These are phyloP conservation scores for Amanita muscaria DNA, from an alignment of 768 basidiomycete species.

Conservation along the genomic window DNA sequence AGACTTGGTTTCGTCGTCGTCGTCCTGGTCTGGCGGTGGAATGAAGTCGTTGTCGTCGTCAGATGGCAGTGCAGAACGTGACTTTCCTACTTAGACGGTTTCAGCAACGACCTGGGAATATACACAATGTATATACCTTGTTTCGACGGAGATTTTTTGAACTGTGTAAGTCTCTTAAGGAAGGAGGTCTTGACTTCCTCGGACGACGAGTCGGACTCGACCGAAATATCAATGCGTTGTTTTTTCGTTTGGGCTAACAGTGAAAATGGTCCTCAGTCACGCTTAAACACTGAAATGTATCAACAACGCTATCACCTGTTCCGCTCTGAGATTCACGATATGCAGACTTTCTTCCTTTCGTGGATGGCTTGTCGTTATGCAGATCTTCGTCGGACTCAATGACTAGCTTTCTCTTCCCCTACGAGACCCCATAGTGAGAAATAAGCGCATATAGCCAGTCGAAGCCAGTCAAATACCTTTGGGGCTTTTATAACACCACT, in stretches of 20 bases:
- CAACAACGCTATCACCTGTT: not conserved
- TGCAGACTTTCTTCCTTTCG: not conserved
- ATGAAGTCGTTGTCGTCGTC: conserved; percentile 74
- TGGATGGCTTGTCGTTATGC: conserved; percentile 17
- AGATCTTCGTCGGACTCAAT: conserved; percentile 60
- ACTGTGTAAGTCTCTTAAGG: conserved; percentile 50
- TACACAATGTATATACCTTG: conserved; percentile 28
- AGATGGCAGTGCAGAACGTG: conserved; percentile 27
- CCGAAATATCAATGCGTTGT: conserved; percentile 52
- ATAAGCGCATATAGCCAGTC: not conserved
- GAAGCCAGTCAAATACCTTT: not conserved
- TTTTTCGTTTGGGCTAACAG: conserved; percentile 48
- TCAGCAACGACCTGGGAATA: not conserved
- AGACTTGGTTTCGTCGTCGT: conserved; percentile 42
- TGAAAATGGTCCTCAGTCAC: not conserved
- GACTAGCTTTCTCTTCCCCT: conserved; percentile 48
- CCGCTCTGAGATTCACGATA: conserved; percentile 1
- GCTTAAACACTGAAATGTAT: not conserved
- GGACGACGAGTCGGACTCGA: conserved; percentile 44
- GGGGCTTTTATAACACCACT: conserved; percentile 7
- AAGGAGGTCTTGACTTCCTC: conserved; percentile 37
- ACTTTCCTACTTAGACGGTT: conserved; percentile 26
- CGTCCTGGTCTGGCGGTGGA: conserved; percentile 52
- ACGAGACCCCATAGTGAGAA: not conserved
- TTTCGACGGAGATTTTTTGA: conserved; percentile 56